Conservation (phyloP, 768 basidiomycete species). For the Leucocoprinus leucothites region DNA sequence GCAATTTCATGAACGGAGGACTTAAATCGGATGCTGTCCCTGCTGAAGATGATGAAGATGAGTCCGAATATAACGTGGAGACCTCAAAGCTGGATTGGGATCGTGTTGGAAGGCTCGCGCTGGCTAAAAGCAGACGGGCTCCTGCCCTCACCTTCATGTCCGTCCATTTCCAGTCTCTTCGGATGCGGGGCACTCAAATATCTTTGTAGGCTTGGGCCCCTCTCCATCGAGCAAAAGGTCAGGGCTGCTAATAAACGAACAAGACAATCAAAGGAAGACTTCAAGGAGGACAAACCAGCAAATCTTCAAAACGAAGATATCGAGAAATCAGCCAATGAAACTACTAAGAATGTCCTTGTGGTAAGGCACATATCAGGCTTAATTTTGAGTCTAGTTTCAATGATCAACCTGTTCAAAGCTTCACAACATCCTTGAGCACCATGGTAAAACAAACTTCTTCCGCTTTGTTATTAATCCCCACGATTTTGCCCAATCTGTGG, state of each 20-base stretch:
- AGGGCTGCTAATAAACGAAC: conserved; percentile 56
- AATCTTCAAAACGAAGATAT: conserved; percentile 85
- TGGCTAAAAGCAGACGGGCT: conserved; percentile 76
- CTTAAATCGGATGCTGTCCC: conserved; percentile 40
- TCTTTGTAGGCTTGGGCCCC: conserved; percentile 79
- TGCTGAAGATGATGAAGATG: conserved; percentile 54
- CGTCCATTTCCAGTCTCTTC: conserved; percentile 18
- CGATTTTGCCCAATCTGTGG: conserved; percentile 90
- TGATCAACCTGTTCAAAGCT: conserved; percentile 44
- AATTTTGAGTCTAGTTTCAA: not conserved
- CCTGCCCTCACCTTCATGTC: conserved; percentile 90
- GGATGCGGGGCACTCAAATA: not conserved
- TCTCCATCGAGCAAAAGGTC: conserved; percentile 84
- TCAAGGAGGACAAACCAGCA: conserved; percentile 66
- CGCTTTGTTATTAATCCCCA: conserved; percentile 85
- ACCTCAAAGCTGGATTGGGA: conserved; percentile 68
- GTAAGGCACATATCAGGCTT: conserved; percentile 38
- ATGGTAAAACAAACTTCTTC: conserved; percentile 70
- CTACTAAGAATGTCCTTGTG: conserved; percentile 76
- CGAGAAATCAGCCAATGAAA: conserved; percentile 80
- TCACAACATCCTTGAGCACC: conserved; percentile 47
- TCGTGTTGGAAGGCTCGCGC: conserved; percentile 78
- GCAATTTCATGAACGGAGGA: conserved; percentile 71
- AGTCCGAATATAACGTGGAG: conserved; percentile 38
- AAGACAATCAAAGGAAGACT: conserved; percentile 70